These are phyloP conservation scores for Yamadazyma atmosphaerica DNA, from an alignment of 1,139 yeast species.

Conservation along the genomic window DNA sequence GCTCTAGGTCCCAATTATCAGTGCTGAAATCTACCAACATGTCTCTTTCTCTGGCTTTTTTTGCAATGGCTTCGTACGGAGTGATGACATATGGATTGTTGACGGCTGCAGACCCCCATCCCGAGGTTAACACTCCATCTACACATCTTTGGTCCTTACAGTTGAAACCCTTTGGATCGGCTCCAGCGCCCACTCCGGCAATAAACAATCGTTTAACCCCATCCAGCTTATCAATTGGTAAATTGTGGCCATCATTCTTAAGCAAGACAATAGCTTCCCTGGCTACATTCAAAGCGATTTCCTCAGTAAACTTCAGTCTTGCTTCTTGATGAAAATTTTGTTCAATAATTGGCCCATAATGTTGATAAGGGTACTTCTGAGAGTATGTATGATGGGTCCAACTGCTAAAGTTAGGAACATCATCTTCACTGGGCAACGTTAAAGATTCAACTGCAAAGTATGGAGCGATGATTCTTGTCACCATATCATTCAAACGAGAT, in stretches of 20 bases:
- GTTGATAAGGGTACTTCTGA: conserved; percentile 52
- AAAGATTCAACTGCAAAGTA: conserved; percentile 46
- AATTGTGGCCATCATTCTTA: conserved; percentile 48
- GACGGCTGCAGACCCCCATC: conserved; percentile 56
- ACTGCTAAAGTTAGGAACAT: conserved; percentile 56
- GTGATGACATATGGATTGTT: conserved; percentile 54
- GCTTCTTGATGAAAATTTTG: conserved; percentile 60
- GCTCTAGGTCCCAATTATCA: conserved; percentile 46
- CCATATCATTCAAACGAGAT: conserved; percentile 63
- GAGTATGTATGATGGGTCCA: conserved; percentile 60
- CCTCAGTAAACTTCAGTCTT: conserved; percentile 47
- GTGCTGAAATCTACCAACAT: conserved; percentile 45
- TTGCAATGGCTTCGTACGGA: conserved; percentile 53
- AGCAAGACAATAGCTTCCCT: conserved; percentile 57
- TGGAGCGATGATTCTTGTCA: conserved; percentile 56
- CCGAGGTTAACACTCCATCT: conserved; percentile 49
- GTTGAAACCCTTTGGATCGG: conserved; percentile 49
- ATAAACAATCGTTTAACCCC: conserved; percentile 45
- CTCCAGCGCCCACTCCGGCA: conserved; percentile 51
- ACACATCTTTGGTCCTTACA: conserved; percentile 50
- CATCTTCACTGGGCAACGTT: conserved; percentile 38
- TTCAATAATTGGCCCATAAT: conserved; percentile 52
- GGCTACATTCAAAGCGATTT: conserved; percentile 54
- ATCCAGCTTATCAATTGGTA: conserved; percentile 48
- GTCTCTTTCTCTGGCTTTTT: conserved; percentile 42